Conservation (phyloP, 306 rosid species). For the Albizia julibrissin region DNA sequence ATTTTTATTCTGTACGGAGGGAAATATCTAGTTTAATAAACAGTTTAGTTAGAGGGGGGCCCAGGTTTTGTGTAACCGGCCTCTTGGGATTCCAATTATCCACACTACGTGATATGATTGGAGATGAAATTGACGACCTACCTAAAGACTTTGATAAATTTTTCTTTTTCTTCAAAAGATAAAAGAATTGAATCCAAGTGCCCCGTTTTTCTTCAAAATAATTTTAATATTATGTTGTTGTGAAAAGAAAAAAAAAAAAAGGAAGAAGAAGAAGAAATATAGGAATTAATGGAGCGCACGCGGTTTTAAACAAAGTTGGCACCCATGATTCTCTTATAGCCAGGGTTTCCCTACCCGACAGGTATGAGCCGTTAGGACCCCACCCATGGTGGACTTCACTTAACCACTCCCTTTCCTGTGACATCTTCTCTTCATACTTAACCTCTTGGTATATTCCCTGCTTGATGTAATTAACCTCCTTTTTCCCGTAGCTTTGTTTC, state of each 20-base stretch:
- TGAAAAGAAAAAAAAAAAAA: background rate
- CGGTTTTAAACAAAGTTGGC: slow-evolving; percentile 84
- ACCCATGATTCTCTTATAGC: slow-evolving; percentile 57
- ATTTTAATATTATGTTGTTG: background rate
- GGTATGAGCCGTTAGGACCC: slow-evolving; percentile 66
- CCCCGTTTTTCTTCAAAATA: slow-evolving; percentile 30
- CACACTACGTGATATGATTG: slow-evolving; percentile 59
- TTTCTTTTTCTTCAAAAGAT: background rate
- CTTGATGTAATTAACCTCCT: slow-evolving; percentile 28
- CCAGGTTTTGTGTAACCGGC: slow-evolving; percentile 43
- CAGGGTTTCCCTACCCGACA: slow-evolving; percentile 56
- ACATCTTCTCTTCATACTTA: slow-evolving; percentile 34
- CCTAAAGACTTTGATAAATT: slow-evolving; percentile 51
- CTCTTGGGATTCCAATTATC: slow-evolving; percentile 86
- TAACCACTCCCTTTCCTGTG: slow-evolving; percentile 13
- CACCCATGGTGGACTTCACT: slow-evolving; percentile 54
- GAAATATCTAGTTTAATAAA: background rate
- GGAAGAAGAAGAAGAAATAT: background rate
- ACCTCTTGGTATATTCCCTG: slow-evolving; percentile 37
- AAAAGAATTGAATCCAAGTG: slow-evolving; percentile 20
- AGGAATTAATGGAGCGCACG: slow-evolving; percentile 62
- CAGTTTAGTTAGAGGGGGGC: slow-evolving; percentile 32
- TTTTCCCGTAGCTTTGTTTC: slow-evolving; percentile 10
- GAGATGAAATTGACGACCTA: slow-evolving; percentile 81
- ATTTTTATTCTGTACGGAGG: background rate